These are phyloP conservation scores for Bremia lactucae DNA, from an alignment of 352 stramenopile species.

Conservation along the genomic window DNA sequence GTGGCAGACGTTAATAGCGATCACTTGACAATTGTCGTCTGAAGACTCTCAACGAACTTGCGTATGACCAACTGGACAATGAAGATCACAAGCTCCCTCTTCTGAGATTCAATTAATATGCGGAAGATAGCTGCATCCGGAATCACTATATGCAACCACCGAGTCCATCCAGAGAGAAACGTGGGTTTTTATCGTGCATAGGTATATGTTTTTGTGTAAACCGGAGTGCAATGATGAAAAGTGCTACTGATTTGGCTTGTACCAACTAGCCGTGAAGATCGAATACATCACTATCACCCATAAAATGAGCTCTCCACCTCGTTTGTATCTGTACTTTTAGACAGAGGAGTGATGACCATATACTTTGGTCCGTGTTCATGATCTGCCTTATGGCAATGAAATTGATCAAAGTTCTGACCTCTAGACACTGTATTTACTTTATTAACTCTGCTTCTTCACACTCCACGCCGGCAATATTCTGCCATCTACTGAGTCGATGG, in stretches of 20 bases:
- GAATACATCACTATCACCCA: constrained; percentile 90
- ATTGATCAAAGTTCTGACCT: constrained; percentile 84
- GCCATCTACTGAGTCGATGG: constrained; percentile 17
- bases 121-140: constrained; percentile 82
- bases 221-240: constrained; percentile 78
- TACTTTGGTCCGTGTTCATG: constrained; percentile 90
- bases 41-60: neutral
- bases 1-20: too few relatives aligned
- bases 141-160: constrained; percentile 84
- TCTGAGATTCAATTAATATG: constrained; percentile 56
- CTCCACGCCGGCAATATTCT: constrained; percentile 86
- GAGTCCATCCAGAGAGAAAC: constrained; percentile 36
- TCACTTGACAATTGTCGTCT: constrained; percentile 16
- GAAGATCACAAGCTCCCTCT: constrained; percentile 85
- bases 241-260: constrained; percentile 75
- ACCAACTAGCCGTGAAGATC: constrained; percentile 88
- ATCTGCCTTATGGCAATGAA: constrained; percentile 88
- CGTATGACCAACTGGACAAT: constrained; percentile 28
- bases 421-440: constrained; percentile 6
- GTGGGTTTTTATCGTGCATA: constrained; percentile 16
- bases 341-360: constrained; percentile 67
- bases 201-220: constrained; percentile 13
- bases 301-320: constrained; percentile 78
- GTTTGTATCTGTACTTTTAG: constrained; percentile 9
- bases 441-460: constrained; percentile 58